phyloP scores from a whole-genome alignment of 768 basidiomycete genomes.

The Gloeophyllum trabeum region DNA sequence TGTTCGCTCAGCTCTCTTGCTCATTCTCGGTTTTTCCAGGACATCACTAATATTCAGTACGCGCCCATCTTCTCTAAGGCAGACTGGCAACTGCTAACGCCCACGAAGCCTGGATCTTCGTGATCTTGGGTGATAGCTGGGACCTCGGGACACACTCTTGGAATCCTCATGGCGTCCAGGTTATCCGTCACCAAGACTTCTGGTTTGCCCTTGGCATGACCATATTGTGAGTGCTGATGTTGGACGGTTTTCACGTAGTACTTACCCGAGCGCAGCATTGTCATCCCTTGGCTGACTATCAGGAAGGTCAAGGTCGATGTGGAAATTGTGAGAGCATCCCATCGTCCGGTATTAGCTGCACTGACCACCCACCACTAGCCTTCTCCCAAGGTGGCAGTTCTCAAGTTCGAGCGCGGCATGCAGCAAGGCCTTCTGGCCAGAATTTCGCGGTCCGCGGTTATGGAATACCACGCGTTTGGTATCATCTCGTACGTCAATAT shows the following conservation, averaged over 20 bases:
- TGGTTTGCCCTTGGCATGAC: slow-evolving; percentile 32
- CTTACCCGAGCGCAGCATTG: slow-evolving; percentile 16
- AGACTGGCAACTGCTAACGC: too few relatives aligned
- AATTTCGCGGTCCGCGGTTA: slow-evolving; percentile 25
- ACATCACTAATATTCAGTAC: too few relatives aligned
- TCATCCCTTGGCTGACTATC: slow-evolving; percentile 28
- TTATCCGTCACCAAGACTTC: slow-evolving; percentile 28
- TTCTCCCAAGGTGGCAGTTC: slow-evolving; percentile 28
- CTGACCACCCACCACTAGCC: slow-evolving; percentile 16
- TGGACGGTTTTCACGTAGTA: too few relatives aligned
- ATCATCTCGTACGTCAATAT: slow-evolving; percentile 20
- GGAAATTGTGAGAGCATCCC: slow-evolving; percentile 23
- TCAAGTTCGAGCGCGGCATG: slow-evolving; percentile 31
- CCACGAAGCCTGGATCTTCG: slow-evolving; percentile 26
- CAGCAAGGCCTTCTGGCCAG: slow-evolving; percentile 32
- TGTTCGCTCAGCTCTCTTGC: slow-evolving; percentile 5
- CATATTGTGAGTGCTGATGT: slow-evolving; percentile 18
- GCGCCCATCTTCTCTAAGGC: too few relatives aligned
- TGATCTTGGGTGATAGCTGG: slow-evolving; percentile 28
- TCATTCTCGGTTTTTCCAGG: not conserved
- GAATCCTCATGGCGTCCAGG: slow-evolving; percentile 18
- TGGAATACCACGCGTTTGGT: slow-evolving; percentile 37
- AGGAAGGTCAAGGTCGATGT: slow-evolving; percentile 28
- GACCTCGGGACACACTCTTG: slow-evolving; percentile 22
- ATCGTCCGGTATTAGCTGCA: not conserved